A percentile compares a stretch with the other conserved stretches of the same genome.
Evolutionary conservation across 2,329 filamentous ascomycete genomes (phyloP).

Genomic region (Colletotrichum australisinense): DNA sequence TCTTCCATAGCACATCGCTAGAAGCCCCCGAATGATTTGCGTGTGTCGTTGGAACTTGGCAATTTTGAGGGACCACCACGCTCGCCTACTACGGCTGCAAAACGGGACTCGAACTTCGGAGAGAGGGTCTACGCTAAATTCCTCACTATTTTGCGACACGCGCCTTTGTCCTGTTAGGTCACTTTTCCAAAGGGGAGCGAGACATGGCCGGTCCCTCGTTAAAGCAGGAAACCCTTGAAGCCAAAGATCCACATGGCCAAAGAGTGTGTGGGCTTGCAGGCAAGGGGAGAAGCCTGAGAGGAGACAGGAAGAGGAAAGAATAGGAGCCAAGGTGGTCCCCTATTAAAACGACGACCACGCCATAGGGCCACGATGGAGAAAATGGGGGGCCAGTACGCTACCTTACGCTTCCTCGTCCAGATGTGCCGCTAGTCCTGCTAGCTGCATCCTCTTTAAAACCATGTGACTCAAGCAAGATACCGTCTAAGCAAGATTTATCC

Average conservation of each 20-base stretch:
- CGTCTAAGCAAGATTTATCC: conserved; percentile 10
- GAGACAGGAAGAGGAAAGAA: background rate
- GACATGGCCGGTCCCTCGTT: conserved; percentile 1
- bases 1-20: background rate
- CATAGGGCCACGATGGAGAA: conserved; percentile 34
- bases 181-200: conserved; percentile 2
- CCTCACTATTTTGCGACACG: conserved; percentile 13
- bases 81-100: background rate
- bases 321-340: conserved; percentile 29
- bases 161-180: conserved; percentile 26
- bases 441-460: conserved; percentile 35
- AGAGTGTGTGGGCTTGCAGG: background rate
- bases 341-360: conserved; percentile 25
- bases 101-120: background rate
- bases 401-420: background rate
- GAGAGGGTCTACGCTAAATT: background rate
- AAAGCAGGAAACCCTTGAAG: background rate
- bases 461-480: conserved; percentile 31
- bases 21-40: background rate
- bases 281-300: background rate
- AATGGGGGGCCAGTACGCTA: conserved; percentile 11
- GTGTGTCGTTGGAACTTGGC: background rate
- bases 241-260: conserved; percentile 21
- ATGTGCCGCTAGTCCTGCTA: conserved; percentile 31
- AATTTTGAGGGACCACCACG: no score